phyloP scores from a whole-genome alignment of 2,329 filamentous ascomycete species.

The Rutstroemia sp. region DNA sequence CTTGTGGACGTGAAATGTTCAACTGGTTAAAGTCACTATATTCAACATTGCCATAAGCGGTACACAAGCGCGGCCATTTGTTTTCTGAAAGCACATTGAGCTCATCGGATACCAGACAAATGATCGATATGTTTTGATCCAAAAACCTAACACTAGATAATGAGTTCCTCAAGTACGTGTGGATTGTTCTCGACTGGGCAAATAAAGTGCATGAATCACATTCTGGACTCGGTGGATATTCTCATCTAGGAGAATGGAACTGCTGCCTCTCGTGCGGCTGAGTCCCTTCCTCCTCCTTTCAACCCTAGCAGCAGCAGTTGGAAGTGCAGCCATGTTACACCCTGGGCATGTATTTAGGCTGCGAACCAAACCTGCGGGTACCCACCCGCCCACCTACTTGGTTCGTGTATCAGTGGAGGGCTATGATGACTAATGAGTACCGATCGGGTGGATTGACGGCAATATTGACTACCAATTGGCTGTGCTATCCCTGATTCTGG shows the following conservation, averaged over 20 bases:
- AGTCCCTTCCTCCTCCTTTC: no score
- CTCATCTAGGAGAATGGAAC: slow-evolving; percentile 17
- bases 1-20: slow-evolving; percentile 15
- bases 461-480: no score
- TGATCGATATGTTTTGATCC: slow-evolving; percentile 28
- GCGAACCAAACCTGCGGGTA: no score
- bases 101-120: slow-evolving; percentile 24
- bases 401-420: no score
- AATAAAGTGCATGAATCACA: not conserved
- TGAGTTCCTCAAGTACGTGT: not conserved
- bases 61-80: not conserved
- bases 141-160: slow-evolving; percentile 25
- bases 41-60: slow-evolving; percentile 32
- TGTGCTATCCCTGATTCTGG: no score
- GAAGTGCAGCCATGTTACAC: no score
- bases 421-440: no score
- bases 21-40: slow-evolving; percentile 23
- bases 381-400: no score
- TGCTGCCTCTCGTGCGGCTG: no score
- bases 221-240: slow-evolving; percentile 29
- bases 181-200: not conserved
- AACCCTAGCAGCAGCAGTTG: no score
- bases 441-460: no score
- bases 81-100: slow-evolving; percentile 31
- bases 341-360: no score